Evolutionary conservation across 331 rosid genomes (phyloP), one percentile per base, ranked within the genome.

Genomic region (Quercus lobata): DNA sequence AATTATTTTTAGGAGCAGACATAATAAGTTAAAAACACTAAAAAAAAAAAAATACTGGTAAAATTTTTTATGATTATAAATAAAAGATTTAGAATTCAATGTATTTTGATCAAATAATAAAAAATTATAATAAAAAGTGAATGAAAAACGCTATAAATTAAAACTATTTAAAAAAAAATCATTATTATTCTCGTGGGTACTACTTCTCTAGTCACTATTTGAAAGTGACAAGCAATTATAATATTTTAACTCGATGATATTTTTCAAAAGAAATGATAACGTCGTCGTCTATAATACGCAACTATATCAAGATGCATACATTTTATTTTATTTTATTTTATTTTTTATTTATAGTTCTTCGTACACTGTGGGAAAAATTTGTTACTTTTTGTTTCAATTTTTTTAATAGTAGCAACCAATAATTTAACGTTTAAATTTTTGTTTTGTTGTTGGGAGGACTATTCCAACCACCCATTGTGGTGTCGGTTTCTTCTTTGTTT

Each of bases 401-500:
- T 79, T 80, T 70, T 49, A 37, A 22, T 32, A 22, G 46, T 41
- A 8, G 46, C 46, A 41, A 41, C 46, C 46, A 41, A 76, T 32
- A 7, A n/a, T 22, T 6, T 41, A 49, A 49, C 41, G 7, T 19
- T 30, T 5, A 8, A 8, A 5, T 14, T 74, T 76, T 79, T 71
- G 84, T 83, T 72, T 55, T 77, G 71, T 81, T 24, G 65, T 49
- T 82, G 34, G 17, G 17, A 14, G 1, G 54, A 49, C 54, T 49
- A 49, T 49, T 49, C 69, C 74, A 78, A 80, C 79, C 81, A 78
- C 75, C 71, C 78, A 85, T 52, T 73, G 62, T 35, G 49, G 82
- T 84, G 90, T 85, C 73, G 77, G 78, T 55, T 87, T 76, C 44
- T 53, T 73, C 49, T 54, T 74, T 85, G 70, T 54, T 82, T 75